Conservation (phyloP, 352 stramenopile species). For the Peronospora belbahrii region DNA sequence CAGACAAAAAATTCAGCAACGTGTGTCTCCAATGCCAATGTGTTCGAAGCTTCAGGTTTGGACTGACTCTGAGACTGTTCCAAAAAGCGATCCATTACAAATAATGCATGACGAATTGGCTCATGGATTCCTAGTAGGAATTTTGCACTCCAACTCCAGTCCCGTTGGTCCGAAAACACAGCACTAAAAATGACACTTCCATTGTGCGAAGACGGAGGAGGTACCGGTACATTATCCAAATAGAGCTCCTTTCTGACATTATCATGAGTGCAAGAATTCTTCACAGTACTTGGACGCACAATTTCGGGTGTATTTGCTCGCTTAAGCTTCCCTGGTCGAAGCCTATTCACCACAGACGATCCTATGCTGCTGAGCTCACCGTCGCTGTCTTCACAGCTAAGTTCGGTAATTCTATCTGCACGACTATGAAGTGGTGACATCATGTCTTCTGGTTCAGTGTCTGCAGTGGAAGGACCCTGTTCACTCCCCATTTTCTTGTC, state of each 20-base stretch:
- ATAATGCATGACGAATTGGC: constrained; percentile 70
- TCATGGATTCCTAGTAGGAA: constrained; percentile 72
- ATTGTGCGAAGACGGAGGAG: constrained; percentile 44
- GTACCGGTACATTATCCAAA: constrained; percentile 30
- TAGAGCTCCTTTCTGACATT: constrained; percentile 22
- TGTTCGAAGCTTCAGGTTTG: constrained; percentile 23
- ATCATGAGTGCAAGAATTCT: constrained; percentile 1
- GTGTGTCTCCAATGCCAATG: constrained; percentile 34
- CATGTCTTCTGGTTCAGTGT: constrained; percentile 35
- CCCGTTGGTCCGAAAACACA: constrained; percentile 45
- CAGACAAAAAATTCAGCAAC: constrained; percentile 63
- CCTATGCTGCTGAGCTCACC: constrained; percentile 23
- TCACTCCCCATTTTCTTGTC: constrained; percentile 9
- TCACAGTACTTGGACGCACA: constrained; percentile 18
- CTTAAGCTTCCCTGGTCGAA: constrained; percentile 22
- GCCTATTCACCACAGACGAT: constrained; percentile 5
- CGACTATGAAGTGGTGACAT: constrained; percentile 39
- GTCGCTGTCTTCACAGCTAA: constrained; percentile 38
- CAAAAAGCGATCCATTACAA: constrained; percentile 78
- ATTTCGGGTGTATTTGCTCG: constrained; percentile 26
- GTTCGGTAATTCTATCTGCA: constrained; percentile 34
- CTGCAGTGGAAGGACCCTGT: constrained; percentile 19
- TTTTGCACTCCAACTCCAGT: constrained; percentile 61
- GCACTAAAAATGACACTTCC: constrained; percentile 60
- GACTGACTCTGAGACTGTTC: constrained; percentile 41